Base-by-base conservation (phyloP, 495 filamentous ascomycete genomes). In the Annulohypoxylon bovei region DNA sequence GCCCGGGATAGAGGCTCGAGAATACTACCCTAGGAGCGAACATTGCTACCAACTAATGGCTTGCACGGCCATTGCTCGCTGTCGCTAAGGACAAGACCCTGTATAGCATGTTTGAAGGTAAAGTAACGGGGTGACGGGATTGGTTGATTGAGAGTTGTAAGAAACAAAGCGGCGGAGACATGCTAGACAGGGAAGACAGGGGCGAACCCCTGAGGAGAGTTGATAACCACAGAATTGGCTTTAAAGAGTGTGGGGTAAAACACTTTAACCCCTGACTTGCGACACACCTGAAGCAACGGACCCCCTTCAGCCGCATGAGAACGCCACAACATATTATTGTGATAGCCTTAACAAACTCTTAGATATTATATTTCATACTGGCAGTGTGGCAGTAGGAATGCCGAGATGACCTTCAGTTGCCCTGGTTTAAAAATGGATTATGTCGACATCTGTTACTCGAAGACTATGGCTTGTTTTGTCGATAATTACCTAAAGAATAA, bases 281-380 rank as follows among this genome's bases (percentile, higher is more conserved):
- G 78, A 84, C 83, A 80, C 72, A 75, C 65, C 75, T 84, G 83
- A 84, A 71, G 82, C 83, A 83, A 59, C 32, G 65, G 53, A 25
- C 50, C 59, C 58, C 64, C 65, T 57, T 69, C 71, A 68, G 70
- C 76, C 67, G 65, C 70, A 66, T 67, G 18, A 57, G 61, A 56
- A 70, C 50, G 65, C 62, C 52, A 70, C 62, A 70, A 35, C 33
- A 59, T 60, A 23, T 23, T 60, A 23, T 23, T 30, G 27, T 9
- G 47, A 28, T 30, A 52, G 47, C 23, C 47, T 52, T 52, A 30
- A 16, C 25, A 28, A 14, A 32, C 4, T 16, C 8, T 32, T 20
- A 2, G 3, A 53, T 33, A 27, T 32, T 8, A 33, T 33, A 33
- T 33, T 28, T 53, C 9, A 50, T 27, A 28, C 1, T 11, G 7